These are phyloP conservation scores for Byssothecium circinans DNA, from an alignment of 2,329 filamentous ascomycete genomes.

Conservation along the genomic window DNA sequence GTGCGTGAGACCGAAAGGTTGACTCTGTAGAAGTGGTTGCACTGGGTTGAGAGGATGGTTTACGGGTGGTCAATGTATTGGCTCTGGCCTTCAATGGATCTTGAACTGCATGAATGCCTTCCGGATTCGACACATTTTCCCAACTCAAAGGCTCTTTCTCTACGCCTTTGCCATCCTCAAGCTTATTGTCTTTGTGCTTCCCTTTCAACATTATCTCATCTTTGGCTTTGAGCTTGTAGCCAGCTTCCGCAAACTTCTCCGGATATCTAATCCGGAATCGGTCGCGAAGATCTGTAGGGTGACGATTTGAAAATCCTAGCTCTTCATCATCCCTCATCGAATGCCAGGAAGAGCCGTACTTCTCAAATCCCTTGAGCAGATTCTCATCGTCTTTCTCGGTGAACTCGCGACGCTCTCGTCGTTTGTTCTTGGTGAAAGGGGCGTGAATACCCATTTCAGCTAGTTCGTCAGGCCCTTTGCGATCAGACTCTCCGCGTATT, in stretches of 20 bases:
- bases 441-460: slow-evolving; percentile 52
- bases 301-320: slow-evolving; percentile 55
- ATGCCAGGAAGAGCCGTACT: slow-evolving; percentile 63
- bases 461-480: slow-evolving; percentile 35
- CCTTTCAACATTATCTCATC: slow-evolving; percentile 22
- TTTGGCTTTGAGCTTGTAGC: slow-evolving; percentile 45
- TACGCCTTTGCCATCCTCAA: not conserved
- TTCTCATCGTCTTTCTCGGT: slow-evolving; percentile 60
- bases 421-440: slow-evolving; percentile 53
- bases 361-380: slow-evolving; percentile 60
- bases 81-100: not conserved
- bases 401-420: slow-evolving; percentile 59
- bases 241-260: slow-evolving; percentile 56
- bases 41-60: not conserved
- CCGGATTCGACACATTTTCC: slow-evolving; percentile 1
- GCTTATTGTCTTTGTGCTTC: slow-evolving; percentile 22
- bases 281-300: slow-evolving; percentile 61
- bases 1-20: slow-evolving; percentile 10
- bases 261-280: slow-evolving; percentile 63
- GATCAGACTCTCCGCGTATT: slow-evolving; percentile 17
- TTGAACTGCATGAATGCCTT: not conserved
- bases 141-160: not conserved
- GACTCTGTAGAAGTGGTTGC: slow-evolving; percentile 4
- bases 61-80: not conserved
- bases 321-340: slow-evolving; percentile 58